Conservation (phyloP, 257 asterid genomes). For the Solanum gandarillasii region DNA sequence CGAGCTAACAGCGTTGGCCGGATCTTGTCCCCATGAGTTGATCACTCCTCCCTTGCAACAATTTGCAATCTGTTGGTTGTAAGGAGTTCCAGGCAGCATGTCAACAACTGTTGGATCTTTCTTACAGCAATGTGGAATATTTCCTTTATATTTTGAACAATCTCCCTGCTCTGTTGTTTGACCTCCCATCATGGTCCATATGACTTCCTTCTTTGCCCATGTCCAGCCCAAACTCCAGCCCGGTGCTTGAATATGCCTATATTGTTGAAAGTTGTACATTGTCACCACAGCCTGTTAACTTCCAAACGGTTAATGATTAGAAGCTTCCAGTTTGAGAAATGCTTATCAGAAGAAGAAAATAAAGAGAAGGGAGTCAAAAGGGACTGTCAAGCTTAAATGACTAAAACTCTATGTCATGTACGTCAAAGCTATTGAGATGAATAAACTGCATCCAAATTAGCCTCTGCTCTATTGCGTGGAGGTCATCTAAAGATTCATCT, state of each 20-base stretch:
- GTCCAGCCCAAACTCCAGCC: conserved; percentile 96
- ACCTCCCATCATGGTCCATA: conserved; percentile 77
- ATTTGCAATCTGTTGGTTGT: conserved; percentile 77
- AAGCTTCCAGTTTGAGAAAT: not conserved
- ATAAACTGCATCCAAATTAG: not conserved
- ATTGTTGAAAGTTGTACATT: conserved; percentile 83
- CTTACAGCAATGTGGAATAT: conserved; percentile 70
- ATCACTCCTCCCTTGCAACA: conserved; percentile 86
- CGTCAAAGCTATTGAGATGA: not conserved
- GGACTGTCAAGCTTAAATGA: not conserved
- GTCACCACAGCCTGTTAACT: conserved; percentile 57
- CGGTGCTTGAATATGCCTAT: conserved; percentile 83
- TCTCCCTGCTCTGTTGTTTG: conserved; percentile 92
- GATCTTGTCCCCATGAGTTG: conserved; percentile 71
- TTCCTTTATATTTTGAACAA: conserved; percentile 65
- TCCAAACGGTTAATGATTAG: not conserved
- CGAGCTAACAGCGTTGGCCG: conserved; percentile 48
- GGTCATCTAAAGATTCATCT: not conserved
- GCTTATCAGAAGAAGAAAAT: not conserved
- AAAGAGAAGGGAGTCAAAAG: not conserved
- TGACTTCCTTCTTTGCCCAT: conserved; percentile 92
- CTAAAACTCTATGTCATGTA: not conserved
- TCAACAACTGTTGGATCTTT: conserved; percentile 71
- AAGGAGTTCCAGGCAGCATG: conserved; percentile 70
- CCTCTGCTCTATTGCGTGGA: not conserved